Evolutionary conservation across 495 filamentous ascomycete species (phyloP), one percentile per base, ranked within the genome.

Genomic region (Penicillium canariense): DNA sequence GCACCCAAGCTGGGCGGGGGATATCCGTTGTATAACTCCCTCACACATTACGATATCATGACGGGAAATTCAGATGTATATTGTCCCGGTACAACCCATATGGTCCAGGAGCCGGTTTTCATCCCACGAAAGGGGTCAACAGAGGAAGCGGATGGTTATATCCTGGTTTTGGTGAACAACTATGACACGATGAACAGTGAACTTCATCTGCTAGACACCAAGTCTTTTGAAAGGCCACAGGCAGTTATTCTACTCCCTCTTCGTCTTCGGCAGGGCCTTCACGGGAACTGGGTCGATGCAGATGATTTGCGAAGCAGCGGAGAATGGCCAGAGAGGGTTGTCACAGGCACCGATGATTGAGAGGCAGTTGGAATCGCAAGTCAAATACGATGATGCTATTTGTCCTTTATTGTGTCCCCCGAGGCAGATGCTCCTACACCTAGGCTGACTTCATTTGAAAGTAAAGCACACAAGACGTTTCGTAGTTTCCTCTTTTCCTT

Each of bases 21-120:
- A n/a, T 69, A 77, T 72, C 9, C 64, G 11, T 47, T 54, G 1
- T 69, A 61, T 54, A 80, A 81, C 58, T 69, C 67, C 26, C 63
- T 81, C 20, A 73, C 68, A 8, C 75, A 80, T 51, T 75, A 74
- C 44, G 69, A 76, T 4, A 71, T 69, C 62, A 61, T 36, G 0
- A 61, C 61, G 1, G 47, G 52, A 12, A 63, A 67, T 5, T 50
- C 56, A 0, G 59, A 76, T 30, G 66, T 71, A 9, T 82, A 73
- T 51, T 81, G 73, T 52, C 64, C 76, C 15, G 77, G 77, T 35
- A 43, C 6, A 1, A 79, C 74, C 0, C 72, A 69, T 49, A 76
- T 78, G 2, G 79, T 83, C 58, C 81, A 85, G 54, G 81, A 84
- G 53, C 81, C 82, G 0, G 74, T 79, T 0, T 84, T 84, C 54